Evolutionary conservation across 2,329 filamentous ascomycete genomes (phyloP).

Genomic region (Macrophomina phaseolina): DNA sequence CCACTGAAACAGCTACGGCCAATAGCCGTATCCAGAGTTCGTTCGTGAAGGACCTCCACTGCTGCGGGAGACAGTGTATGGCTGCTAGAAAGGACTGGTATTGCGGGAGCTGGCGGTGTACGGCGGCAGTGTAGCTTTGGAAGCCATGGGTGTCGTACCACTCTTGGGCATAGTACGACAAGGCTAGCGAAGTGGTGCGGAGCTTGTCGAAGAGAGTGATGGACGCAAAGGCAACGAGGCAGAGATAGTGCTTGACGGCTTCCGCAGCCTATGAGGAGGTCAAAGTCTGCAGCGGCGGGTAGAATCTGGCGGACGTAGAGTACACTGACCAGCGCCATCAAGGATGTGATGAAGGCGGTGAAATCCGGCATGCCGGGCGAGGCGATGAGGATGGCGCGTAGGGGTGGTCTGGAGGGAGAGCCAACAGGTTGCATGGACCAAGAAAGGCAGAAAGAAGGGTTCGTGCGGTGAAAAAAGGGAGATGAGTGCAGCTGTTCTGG

Average conservation of each 20-base stretch:
- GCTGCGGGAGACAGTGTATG: too few relatives aligned
- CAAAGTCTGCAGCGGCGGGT: neutral
- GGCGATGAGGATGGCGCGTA: neutral
- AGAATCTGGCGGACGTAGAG: neutral
- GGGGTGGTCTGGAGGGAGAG: neutral
- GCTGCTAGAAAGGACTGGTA: too few relatives aligned
- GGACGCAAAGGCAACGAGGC: too few relatives aligned
- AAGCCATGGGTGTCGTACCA: neutral
- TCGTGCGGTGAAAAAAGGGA: neutral
- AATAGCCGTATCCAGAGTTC: too few relatives aligned
- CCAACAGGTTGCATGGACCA: neutral
- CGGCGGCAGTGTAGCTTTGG: neutral
- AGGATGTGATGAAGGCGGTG: neutral
- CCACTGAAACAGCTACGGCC: too few relatives aligned
- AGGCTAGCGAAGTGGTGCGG: too few relatives aligned
- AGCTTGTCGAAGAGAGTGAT: too few relatives aligned
- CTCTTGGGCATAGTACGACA: too few relatives aligned
- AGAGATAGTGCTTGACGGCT: neutral
- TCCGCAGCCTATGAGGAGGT: neutral
- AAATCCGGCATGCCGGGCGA: neutral
- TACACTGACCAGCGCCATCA: neutral
- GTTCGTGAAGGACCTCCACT: too few relatives aligned
- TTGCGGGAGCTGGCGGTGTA: neutral
- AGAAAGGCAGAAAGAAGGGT: neutral
- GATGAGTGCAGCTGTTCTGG: too few relatives aligned